Percentiles rank a stretch among this genome's conserved stretches.
phyloP scores from a whole-genome alignment of 2,329 filamentous ascomycete genomes.

The Exophiala alcalophila region DNA sequence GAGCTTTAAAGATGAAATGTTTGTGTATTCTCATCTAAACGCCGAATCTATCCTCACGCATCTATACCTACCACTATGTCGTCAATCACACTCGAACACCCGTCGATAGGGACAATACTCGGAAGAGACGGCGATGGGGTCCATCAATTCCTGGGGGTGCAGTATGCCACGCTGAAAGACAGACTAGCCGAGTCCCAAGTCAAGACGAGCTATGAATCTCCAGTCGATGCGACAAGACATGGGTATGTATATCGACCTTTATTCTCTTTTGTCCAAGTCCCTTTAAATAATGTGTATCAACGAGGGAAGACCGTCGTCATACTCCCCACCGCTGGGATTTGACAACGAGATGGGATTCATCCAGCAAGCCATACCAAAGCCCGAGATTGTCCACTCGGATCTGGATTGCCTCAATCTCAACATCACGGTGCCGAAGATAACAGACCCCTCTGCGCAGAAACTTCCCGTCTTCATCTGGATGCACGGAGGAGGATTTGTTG shows the following conservation, averaged over 20 bases:
- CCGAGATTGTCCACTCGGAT: constrained; percentile 44
- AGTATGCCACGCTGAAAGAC: constrained; percentile 39
- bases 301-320: constrained; percentile 41
- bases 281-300: too few species aligned
- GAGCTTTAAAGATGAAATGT: too few species aligned
- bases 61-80: too few species aligned
- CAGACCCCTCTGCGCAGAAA: constrained; percentile 47
- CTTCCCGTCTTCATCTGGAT: constrained; percentile 58
- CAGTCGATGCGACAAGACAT: constrained; percentile 36
- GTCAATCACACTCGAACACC: constrained; percentile 30
- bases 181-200: constrained; percentile 38
- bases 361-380: constrained; percentile 46
- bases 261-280: too few species aligned
- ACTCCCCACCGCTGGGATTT: constrained; percentile 42
- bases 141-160: constrained; percentile 38
- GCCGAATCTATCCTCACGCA: too few species aligned
- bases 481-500: constrained; percentile 59
- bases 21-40: too few species aligned
- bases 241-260: too few species aligned
- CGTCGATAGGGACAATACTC: constrained; percentile 33
- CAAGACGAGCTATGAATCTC: constrained; percentile 30
- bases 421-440: constrained; percentile 45
- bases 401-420: constrained; percentile 53
- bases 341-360: constrained; percentile 50
- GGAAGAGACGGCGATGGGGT: constrained; percentile 33